Base-by-base conservation (phyloP, 768 basidiomycete genomes). In the Neoboletus subvelutipes region DNA sequence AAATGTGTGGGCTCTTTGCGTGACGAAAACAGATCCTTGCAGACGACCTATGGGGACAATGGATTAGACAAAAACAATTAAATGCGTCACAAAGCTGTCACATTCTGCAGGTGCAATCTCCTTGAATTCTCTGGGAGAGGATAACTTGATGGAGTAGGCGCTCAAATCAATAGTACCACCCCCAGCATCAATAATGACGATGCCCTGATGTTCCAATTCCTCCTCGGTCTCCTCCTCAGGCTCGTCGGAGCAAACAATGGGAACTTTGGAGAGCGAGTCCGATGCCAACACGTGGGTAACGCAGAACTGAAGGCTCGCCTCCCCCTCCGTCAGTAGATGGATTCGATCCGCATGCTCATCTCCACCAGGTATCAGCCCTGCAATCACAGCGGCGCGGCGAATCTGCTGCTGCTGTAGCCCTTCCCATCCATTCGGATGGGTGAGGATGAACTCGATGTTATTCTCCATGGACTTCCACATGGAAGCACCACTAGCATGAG, bases 131-230 rank as follows among this genome's bases (percentile, higher is more conserved):
- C 31, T 58, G 2, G 61, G 51, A 1, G 65, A 59, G 1, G 62
- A 67, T 7, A 67, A 22, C 11, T 58, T 69, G 42, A 68, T 62
- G 4, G 58, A 70, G 65, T 67, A 77, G 31, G 68, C 73, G 55
- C 78, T 80, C 31, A 76, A 22, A 50, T 76, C 76, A 17, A 75
- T 58, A 7, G 72, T 77, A 4, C 79, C 71, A 0, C 78, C 76
- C 6, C 81, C 82, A 20, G 62, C 66, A 63, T 82, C 82, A 15
- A 81, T 71, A 7, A 83, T 65, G 20, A 80, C 67, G 6, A 80
- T 59, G 0, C 73, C 73, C 28, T 71, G 56, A 1, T 69, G 69
- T 1, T 67, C 79, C 73, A 60, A 29, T n/a, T n/a, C n/a, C 5
- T 52, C 48, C 40, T 54, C 56, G 1, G 7, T 50, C 3, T 62